Evolutionary conservation across 495 filamentous ascomycete genomes (phyloP), one percentile per base, ranked within the genome.

Genomic region (Trichodelitschia bisporula): DNA sequence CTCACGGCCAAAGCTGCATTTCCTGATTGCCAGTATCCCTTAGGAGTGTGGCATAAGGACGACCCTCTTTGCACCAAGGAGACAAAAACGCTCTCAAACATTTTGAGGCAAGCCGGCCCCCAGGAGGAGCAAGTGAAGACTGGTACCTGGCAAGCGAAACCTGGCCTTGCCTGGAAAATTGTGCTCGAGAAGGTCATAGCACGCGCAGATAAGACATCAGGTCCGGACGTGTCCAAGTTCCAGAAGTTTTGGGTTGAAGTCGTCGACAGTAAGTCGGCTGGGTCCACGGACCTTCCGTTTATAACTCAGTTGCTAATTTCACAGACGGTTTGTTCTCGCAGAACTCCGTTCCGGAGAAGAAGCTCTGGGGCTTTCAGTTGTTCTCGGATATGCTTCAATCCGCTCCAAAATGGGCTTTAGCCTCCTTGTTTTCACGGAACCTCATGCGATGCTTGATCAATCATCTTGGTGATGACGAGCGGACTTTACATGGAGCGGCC

Each of bases 321-420:
- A 4, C 31, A 82, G 79, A 82, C 42, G 68, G 71, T 18, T 55
- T 93, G 4, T 92, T 93, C 43, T 68, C 75, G 16, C 59, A 72
- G 30, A 63, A 63, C 12, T 68, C 82, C 8, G 91, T 83, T 0
- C 66, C 76, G 15, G 77, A 80, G 45, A 72, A 83, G 27, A 93
- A 93, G 47, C 77, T 75, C 43, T 77, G 74, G 53, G 86, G 89
- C 3, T 82, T 97, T 46, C 64, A 77, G 30, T 65, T 97, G 14
- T 76, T 93, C 37, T 59, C 66, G 34, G 74, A 74, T 34, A 54
- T 78, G 17, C 47, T 92, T 13, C 56, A 63, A 24, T 50, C 53
- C 24, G 51, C 52, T 25, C 50, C 55, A 2, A 42, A 49, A 1
- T 45, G 62, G 24, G 41, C 59, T 18, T 49, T 73, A 10, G 44